phyloP scores from a whole-genome alignment of 176 grass and related monocot genomes.

The Dendrocalamus sinicus region DNA sequence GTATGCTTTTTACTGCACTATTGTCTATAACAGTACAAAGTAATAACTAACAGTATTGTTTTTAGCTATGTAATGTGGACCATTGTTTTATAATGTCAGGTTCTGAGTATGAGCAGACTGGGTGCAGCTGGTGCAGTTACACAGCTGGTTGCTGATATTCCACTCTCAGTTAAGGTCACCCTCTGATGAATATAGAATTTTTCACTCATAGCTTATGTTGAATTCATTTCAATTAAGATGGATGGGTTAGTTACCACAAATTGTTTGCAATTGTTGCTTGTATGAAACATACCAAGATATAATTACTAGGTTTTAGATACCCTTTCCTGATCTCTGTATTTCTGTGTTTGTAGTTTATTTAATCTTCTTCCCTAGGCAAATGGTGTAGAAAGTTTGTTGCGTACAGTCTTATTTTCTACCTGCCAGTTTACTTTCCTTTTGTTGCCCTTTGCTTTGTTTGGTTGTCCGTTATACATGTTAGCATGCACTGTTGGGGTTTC shows the following conservation, averaged over 20 bases:
- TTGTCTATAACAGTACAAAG: background rate
- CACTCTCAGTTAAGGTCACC: slow-evolving; percentile 75
- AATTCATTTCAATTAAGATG: slow-evolving; percentile 31
- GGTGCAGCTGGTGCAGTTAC: slow-evolving; percentile 89
- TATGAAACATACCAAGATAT: slow-evolving; percentile 1
- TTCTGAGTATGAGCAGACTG: slow-evolving; percentile 93
- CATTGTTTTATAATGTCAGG: slow-evolving; percentile 46
- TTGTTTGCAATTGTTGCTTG: slow-evolving; percentile 11
- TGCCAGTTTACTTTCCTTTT: background rate
- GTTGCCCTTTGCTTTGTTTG: background rate
- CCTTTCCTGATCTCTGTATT: background rate
- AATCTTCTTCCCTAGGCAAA: slow-evolving; percentile 5
- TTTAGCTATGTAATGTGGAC: background rate
- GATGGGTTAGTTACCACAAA: background rate
- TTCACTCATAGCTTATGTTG: background rate
- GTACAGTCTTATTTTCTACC: background rate
- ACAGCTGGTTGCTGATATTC: slow-evolving; percentile 89
- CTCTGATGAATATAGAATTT: slow-evolving; percentile 5
- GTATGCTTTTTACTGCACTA: slow-evolving; percentile 35
- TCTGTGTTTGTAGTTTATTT: background rate
- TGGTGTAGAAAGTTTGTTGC: background rate
- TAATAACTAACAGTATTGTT: background rate
- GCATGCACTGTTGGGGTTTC: slow-evolving; percentile 18
- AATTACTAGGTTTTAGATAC: slow-evolving; percentile 10
- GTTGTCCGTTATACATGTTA: background rate